These are phyloP conservation scores for Wickerhamomyces chaumierensis DNA, from an alignment of 805 yeast species.

Conservation along the genomic window DNA sequence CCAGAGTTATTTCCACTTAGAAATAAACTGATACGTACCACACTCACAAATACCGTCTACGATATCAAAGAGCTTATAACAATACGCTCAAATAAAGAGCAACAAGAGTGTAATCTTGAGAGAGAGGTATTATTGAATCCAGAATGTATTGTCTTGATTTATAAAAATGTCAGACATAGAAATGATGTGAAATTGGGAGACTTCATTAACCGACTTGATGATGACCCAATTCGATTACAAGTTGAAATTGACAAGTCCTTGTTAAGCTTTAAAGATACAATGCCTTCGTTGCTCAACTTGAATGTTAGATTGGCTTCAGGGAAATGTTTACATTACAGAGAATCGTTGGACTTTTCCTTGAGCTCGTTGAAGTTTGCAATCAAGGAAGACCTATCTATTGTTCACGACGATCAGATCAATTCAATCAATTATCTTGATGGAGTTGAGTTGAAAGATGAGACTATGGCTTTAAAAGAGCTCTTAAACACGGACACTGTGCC, in stretches of 20 bases:
- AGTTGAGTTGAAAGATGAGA: conserved; percentile 6
- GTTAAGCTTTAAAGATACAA: conserved; percentile 2
- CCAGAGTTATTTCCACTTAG: conserved; percentile 5
- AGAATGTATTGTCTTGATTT: conserved; percentile 6
- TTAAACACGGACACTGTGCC: conserved; percentile 27
- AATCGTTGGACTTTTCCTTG: conserved; percentile 7
- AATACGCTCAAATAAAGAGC: conserved; percentile 7
- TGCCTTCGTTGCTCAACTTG: conserved; percentile 10
- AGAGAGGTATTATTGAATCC: conserved; percentile 7
- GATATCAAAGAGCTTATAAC: conserved; percentile 16
- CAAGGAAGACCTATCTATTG: conserved; percentile 9
- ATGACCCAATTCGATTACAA: conserved; percentile 7
- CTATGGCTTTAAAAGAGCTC: conserved; percentile 16
- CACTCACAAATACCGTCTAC: conserved; percentile 15
- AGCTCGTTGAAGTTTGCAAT: conserved; percentile 8
- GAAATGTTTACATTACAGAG: conserved; percentile 6
- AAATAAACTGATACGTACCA: conserved; percentile 12
- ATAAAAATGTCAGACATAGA: conserved; percentile 7
- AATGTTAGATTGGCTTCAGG: conserved; percentile 13
- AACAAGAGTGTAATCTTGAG: conserved; percentile 1
- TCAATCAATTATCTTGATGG: conserved; percentile 14
- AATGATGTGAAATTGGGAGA: conserved; percentile 9
- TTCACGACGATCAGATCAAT: conserved; percentile 7
- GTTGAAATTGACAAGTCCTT: conserved; percentile 12
- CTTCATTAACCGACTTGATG: conserved; percentile 6